Base-by-base conservation (phyloP, 1,284 basidiomycete species). In the Paramarasmius palmivorus region DNA sequence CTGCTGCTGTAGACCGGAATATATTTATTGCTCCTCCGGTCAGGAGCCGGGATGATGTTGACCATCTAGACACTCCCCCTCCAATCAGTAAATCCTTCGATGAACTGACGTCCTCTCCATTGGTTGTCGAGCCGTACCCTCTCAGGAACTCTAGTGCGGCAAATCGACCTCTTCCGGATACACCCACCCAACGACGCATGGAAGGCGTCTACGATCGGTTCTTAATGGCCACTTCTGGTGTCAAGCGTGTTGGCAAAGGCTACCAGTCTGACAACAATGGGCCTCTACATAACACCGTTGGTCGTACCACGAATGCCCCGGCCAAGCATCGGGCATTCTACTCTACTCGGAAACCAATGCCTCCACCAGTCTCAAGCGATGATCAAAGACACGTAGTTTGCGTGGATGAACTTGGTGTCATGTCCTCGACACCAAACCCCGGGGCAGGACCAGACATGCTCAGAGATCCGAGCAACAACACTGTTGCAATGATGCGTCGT, bases 181-280 rank as follows among this genome's bases (percentile, higher is more conserved):
- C 84, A 0, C 84, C 85, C 0, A 77, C 75, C 50, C 78, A 74
- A 54, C 81, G 77, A 32, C 78, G 76, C 39, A 61, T 86, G 22
- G 88, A 90, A 69, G 80, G 79, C 49, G 84, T 86, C 10, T 90
- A 90, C 58, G 88, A 91, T 60, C 79, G 85, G 37, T 86, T 90
- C 73, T 73, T 91, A 26, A 88, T 89, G 85, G 84, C 86, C 7
- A 87, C 86, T 0, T 81, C 83, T 4, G 84, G 85, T 26, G 86
- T 90, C 37, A 89, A 84, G 63, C 84, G 88, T 17, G 70, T 84
- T 9, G 88, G 88, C 2, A 84, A 81, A 60, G 88, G 88, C 10
- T 90, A 90, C 60, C 85, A 90, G 66, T 89, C 86, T 1, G 80
- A 88, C 48, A 78, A 78, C 56, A 47, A 67, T 38, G 76, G 73